Evolutionary conservation across 257 asterid genomes (phyloP).

Genomic region (Ocimum tenuiflorum): DNA sequence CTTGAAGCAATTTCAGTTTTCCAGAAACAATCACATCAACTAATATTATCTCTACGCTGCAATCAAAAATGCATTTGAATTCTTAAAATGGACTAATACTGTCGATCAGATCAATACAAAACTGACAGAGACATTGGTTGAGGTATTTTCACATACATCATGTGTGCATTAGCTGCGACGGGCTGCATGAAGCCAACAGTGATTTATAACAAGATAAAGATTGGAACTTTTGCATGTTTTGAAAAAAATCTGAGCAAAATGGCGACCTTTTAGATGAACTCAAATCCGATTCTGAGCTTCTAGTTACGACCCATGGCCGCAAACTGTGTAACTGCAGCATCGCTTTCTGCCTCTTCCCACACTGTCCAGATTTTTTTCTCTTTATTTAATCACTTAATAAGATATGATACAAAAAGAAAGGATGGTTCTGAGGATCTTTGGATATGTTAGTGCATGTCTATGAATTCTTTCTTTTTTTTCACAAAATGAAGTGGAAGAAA

Average conservation of each 20-base stretch:
- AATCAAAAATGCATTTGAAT: slow-evolving; percentile 1
- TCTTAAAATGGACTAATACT: not conserved
- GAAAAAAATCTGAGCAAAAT: not conserved
- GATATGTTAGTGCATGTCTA: slow-evolving; percentile 22
- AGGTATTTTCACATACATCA: slow-evolving; percentile 33
- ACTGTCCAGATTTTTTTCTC: not conserved
- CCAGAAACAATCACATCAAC: not conserved
- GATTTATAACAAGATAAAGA: slow-evolving; percentile 7
- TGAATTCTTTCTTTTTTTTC: not conserved
- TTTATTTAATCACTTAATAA: not conserved
- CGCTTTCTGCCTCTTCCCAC: slow-evolving; percentile 19
- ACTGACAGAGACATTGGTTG: slow-evolving; percentile 11
- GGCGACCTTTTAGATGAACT: slow-evolving; percentile 43
- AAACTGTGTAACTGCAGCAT: slow-evolving; percentile 61
- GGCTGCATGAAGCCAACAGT: slow-evolving; percentile 7
- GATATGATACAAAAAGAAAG: slow-evolving; percentile 10
- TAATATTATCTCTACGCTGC: not conserved
- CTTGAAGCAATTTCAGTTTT: slow-evolving; percentile 10
- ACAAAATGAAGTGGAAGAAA: not conserved
- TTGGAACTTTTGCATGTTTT: slow-evolving; percentile 17
- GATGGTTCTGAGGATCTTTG: slow-evolving; percentile 26
- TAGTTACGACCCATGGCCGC: slow-evolving; percentile 42
- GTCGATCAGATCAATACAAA: slow-evolving; percentile 1
- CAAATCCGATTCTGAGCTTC: slow-evolving; percentile 30
- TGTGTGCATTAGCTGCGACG: slow-evolving; percentile 11